Evolutionary conservation across 768 basidiomycete species (phyloP), one percentile per base, ranked within the genome.

Genomic region (Pleurotus sapidus): DNA sequence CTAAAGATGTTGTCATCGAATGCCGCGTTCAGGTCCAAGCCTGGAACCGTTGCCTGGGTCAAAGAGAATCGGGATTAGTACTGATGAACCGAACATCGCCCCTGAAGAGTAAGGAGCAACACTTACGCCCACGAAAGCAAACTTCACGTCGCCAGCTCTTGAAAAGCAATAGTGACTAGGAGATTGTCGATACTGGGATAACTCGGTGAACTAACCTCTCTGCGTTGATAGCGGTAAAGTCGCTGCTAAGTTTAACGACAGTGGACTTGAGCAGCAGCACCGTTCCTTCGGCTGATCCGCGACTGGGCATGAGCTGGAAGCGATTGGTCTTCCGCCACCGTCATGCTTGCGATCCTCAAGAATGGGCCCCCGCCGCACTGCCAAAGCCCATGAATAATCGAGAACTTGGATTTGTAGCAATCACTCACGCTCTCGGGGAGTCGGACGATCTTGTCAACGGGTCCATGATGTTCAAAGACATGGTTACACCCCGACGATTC

Each of bases 391-490:
- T 20, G 20, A 20, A 17, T 17, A 27, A 25, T 46, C 18, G 37
- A 46, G 3, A 18, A 38, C 47, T 20, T 9, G 27, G 1, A 34
- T 11, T 11, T 1, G 5, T 49, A 34, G 11, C 49, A 17, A 24
- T 48, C n/a, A 70, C 77, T 49, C 55, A 83, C 83, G 49, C 69
- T 70, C 61, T 83, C 75, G 3, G 84, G 83, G 5, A 85, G 64
- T 12, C 82, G 73, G 24, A 84, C 81, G 18, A 85, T 65, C 59
- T 79, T 83, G 58, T 74, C 76, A 14, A 70, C 75, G 0, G 79
- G 72, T 17, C 75, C 74, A 38, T 62, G 63, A 27, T 68, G 64
- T 37, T 62, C 59, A 57, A 70, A 77, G 9, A 81, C 65, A 53
- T 78, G 77, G 20, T 66, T 64, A 63, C 79, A 82, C 7, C 66